Conservation (phyloP, 805 yeast genomes). For the Blastobotrys chiropterorum region DNA sequence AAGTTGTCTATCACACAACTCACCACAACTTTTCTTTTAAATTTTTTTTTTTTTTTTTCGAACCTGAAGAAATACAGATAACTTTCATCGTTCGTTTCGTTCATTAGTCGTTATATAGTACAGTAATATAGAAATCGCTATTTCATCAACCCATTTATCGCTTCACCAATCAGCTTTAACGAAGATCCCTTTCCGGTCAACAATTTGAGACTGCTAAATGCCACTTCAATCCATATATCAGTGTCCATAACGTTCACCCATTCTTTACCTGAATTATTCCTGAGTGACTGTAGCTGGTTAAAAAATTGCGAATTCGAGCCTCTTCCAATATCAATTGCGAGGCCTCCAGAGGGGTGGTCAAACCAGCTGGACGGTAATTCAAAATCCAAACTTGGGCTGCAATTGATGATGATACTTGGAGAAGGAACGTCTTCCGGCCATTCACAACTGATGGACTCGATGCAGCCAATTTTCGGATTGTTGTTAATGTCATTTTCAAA, state of each 20-base stretch:
- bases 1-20: neutral
- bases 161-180: neutral
- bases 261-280: neutral
- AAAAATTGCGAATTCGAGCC: neutral
- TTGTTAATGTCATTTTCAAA: slow-evolving; percentile 2
- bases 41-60: too few relatives aligned
- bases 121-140: neutral
- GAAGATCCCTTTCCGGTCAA: neutral
- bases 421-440: slow-evolving; percentile 7
- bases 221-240: neutral
- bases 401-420: slow-evolving; percentile 10
- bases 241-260: neutral
- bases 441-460: slow-evolving; percentile 4
- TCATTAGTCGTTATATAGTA: neutral
- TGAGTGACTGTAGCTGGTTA: neutral
- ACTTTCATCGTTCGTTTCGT: neutral
- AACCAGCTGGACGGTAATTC: slow-evolving; percentile 6
- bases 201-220: neutral
- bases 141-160: neutral
- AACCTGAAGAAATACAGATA: too few relatives aligned
- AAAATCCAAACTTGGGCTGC: slow-evolving; percentile 1
- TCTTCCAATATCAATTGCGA: slow-evolving; percentile 5
- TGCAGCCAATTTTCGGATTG: neutral
- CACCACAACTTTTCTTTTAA: neutral
- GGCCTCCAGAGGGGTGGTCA: slow-evolving; percentile 5